phyloP scores from a whole-genome alignment of 2,329 filamentous ascomycete genomes.

The Diaporthe citriasiana region DNA sequence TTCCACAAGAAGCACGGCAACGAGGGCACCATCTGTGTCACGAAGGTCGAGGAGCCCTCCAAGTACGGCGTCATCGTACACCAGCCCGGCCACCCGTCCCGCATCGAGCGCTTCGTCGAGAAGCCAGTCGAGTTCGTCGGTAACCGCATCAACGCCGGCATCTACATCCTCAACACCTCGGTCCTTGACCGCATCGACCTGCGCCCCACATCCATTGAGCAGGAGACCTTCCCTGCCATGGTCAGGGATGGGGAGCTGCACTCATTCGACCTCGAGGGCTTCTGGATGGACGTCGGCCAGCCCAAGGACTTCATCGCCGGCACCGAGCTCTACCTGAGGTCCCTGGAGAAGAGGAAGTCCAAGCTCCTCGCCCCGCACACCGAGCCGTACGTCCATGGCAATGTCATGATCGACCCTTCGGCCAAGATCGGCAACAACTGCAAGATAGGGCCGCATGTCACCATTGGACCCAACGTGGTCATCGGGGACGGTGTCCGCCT shows the following conservation, averaged over 20 bases:
- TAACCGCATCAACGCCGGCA: conserved; percentile 98
- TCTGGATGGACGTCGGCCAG: conserved; percentile 99
- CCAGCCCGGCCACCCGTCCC: conserved; percentile 90
- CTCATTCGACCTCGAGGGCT: conserved; percentile 96
- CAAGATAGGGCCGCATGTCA: conserved; percentile 97
- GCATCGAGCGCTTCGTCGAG: conserved; percentile 99
- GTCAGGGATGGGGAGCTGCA: conserved; percentile 90
- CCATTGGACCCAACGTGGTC: conserved; percentile 92
- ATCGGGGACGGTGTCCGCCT: conserved; percentile 94
- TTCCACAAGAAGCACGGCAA: conserved; percentile 96
- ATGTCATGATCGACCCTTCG: conserved; percentile 93
- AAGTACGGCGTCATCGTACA: conserved; percentile 99
- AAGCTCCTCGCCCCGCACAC: conserved; percentile 82
- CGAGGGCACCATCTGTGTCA: conserved; percentile 97
- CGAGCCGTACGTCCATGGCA: conserved; percentile 89
- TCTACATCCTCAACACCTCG: conserved; percentile 97
- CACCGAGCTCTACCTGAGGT: conserved; percentile 96
- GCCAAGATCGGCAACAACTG: conserved; percentile 99
- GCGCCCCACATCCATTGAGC: conserved; percentile 96
- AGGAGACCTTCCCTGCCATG: conserved; percentile 98
- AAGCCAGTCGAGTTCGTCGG: conserved; percentile 99
- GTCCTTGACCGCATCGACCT: conserved; percentile 94
- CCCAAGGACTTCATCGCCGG: conserved; percentile 98
- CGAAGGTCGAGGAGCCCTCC: conserved; percentile 98
- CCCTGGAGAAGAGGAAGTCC: conserved; percentile 89